These are phyloP conservation scores for Colletotrichum sp. DNA, from an alignment of 2,329 filamentous ascomycete genomes.

Conservation along the genomic window DNA sequence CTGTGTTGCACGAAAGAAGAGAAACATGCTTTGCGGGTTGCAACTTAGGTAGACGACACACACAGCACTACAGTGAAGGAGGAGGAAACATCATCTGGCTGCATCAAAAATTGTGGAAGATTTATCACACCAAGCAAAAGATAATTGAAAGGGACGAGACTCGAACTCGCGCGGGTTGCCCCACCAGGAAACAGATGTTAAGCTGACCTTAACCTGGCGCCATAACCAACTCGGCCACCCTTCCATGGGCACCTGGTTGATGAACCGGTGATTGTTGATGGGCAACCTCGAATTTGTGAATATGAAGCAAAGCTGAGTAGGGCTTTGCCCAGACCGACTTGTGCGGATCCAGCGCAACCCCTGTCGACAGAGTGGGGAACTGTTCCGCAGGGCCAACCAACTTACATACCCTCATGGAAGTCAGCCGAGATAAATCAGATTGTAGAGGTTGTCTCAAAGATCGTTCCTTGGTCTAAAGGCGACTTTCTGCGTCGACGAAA, in stretches of 20 bases:
- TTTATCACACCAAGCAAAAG: neutral
- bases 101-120: neutral
- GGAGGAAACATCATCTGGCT: neutral
- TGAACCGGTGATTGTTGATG: neutral
- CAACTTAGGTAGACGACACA: no score
- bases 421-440: no score
- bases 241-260: neutral
- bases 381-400: neutral
- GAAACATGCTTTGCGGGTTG: neutral
- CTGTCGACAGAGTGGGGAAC: neutral
- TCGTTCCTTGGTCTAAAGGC: no score
- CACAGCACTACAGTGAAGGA: rapidly evolving
- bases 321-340: neutral
- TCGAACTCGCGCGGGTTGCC: conserved; percentile 1
- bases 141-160: neutral
- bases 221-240: conserved; percentile 2
- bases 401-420: neutral
- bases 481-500: no score
- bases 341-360: neutral
- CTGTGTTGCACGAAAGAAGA: neutral
- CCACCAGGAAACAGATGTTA: neutral
- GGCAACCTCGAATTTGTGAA: rapidly evolving
- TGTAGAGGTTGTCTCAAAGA: no score
- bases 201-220: conserved; percentile 2
- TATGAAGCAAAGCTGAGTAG: neutral